Evolutionary conservation across 495 filamentous ascomycete genomes (phyloP).

Genomic region (Neurospora tetrasperma): DNA sequence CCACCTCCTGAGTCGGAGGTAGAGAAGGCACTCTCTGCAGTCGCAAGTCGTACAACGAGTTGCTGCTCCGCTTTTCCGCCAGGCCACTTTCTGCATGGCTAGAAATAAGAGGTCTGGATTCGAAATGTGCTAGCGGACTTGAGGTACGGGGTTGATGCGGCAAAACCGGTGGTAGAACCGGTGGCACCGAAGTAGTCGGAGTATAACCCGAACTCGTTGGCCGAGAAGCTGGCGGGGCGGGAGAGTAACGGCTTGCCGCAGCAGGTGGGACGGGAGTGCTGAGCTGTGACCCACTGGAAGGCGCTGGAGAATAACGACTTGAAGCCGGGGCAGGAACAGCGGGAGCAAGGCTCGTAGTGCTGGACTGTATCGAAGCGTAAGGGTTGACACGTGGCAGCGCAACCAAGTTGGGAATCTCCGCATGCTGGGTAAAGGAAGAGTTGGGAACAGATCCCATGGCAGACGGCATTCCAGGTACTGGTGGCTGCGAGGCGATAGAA

Average conservation of each 20-base stretch:
- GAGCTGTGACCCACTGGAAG: constrained; percentile 29
- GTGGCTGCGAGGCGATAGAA: constrained; percentile 9
- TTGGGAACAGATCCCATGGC: not conserved
- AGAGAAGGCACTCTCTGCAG: constrained; percentile 37
- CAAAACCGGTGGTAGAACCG: constrained; percentile 47
- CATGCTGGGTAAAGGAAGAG: constrained; percentile 12
- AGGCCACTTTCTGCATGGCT: constrained; percentile 24
- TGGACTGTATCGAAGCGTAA: constrained; percentile 42
- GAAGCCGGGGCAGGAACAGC: constrained; percentile 30
- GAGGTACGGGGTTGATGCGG: constrained; percentile 77
- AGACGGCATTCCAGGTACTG: constrained; percentile 15
- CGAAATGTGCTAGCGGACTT: constrained; percentile 67
- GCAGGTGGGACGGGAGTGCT: constrained; percentile 29
- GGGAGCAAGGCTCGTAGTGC: constrained; percentile 28
- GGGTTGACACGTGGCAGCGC: constrained; percentile 53
- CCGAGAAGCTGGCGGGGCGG: constrained; percentile 34
- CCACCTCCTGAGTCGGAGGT: constrained; percentile 43
- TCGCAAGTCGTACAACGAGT: constrained; percentile 36
- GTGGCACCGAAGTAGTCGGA: constrained; percentile 27
- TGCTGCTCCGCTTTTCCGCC: constrained; percentile 33
- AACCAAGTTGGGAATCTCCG: constrained; percentile 31
- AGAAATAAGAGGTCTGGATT: constrained; percentile 24
- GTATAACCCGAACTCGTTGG: constrained; percentile 32
- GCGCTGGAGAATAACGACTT: constrained; percentile 53
- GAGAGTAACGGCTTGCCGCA: constrained; percentile 41